Conservation (phyloP, 306 rosid species). For the Argentina anserina region DNA sequence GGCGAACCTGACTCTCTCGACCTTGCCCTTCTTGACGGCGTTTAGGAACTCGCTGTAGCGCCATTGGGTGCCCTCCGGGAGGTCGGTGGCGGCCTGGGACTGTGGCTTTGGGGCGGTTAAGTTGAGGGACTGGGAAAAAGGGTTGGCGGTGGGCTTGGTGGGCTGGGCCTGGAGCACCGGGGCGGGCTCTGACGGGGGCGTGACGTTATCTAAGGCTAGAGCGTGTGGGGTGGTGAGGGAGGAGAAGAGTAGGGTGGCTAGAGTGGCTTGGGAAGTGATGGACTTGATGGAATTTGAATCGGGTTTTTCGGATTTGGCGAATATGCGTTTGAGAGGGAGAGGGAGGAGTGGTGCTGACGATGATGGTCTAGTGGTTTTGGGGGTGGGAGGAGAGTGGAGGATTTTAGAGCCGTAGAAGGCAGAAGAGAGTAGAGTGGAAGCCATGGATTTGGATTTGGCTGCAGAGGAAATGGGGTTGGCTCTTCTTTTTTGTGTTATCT, state of each 20-base stretch:
- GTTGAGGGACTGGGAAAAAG: slow-evolving; percentile 62
- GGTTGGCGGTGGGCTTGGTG: slow-evolving; percentile 37
- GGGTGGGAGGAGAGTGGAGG: slow-evolving; percentile 63
- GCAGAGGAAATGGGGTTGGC: neutral
- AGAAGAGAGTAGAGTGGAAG: slow-evolving; percentile 65
- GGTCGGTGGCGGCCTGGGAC: slow-evolving; percentile 50
- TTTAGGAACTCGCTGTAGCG: slow-evolving; percentile 92
- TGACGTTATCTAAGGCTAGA: slow-evolving; percentile 45
- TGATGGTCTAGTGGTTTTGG: slow-evolving; percentile 56
- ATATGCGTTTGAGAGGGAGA: slow-evolving; percentile 31
- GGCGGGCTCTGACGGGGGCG: slow-evolving; percentile 41
- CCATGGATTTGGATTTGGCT: slow-evolving; percentile 37
- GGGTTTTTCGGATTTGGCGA: slow-evolving; percentile 31
- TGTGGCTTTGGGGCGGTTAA: slow-evolving; percentile 81
- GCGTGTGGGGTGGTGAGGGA: slow-evolving; percentile 53
- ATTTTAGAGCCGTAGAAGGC: slow-evolving; percentile 45
- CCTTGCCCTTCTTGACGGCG: slow-evolving; percentile 92
- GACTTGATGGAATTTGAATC: slow-evolving; percentile 35
- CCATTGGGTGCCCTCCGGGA: slow-evolving; percentile 92
- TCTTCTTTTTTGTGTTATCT: neutral
- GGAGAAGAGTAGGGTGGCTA: slow-evolving; percentile 64
- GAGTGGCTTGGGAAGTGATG: slow-evolving; percentile 51
- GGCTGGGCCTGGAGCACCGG: slow-evolving; percentile 58
- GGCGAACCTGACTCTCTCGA: slow-evolving; percentile 85
- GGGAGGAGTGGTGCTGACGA: slow-evolving; percentile 4